A percentile compares a stretch with the other conserved stretches of the same genome.
Evolutionary conservation across 345 rosid species (phyloP).

Genomic region (Eucalyptus polyanthemos): DNA sequence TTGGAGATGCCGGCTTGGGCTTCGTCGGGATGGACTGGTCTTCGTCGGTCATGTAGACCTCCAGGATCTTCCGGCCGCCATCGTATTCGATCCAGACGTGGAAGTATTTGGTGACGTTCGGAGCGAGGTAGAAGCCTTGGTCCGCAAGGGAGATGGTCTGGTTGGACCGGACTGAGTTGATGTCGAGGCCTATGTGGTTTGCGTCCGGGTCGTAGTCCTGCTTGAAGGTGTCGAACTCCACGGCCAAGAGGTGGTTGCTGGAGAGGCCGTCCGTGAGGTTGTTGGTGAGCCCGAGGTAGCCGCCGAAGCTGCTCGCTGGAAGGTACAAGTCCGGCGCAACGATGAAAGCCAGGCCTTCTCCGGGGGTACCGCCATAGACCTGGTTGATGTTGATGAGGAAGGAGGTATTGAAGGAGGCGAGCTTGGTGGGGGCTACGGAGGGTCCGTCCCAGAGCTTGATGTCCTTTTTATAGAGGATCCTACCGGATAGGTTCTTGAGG

Average conservation of each 20-base stretch:
- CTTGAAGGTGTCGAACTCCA: constrained; percentile 44
- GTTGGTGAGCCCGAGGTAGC: constrained; percentile 26
- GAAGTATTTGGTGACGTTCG: constrained; percentile 2
- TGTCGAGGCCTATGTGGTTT: constrained; percentile 51
- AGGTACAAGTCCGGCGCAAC: constrained; percentile 9
- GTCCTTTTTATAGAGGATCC: neutral
- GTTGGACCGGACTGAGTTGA: constrained; percentile 23
- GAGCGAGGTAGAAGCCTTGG: constrained; percentile 19
- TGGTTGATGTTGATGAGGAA: constrained; percentile 15
- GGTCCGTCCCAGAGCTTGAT: constrained; percentile 10
- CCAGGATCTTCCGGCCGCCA: constrained; percentile 11
- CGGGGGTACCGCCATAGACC: neutral
- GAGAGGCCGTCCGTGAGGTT: constrained; percentile 6
- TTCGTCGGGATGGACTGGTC: neutral
- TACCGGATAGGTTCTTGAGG: constrained; percentile 7
- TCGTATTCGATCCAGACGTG: constrained; percentile 36
- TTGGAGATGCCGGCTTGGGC: constrained; percentile 11
- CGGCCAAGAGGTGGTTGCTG: constrained; percentile 16
- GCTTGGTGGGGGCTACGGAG: neutral
- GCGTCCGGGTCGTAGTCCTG: constrained; percentile 44
- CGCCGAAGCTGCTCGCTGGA: constrained; percentile 8
- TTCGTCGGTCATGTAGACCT: constrained; percentile 26
- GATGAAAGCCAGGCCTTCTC: constrained; percentile 26
- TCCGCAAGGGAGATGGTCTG: constrained; percentile 6
- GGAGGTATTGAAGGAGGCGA: constrained; percentile 24